Conservation (phyloP, 495 filamentous ascomycete genomes). For the Penicillium pulvis region DNA sequence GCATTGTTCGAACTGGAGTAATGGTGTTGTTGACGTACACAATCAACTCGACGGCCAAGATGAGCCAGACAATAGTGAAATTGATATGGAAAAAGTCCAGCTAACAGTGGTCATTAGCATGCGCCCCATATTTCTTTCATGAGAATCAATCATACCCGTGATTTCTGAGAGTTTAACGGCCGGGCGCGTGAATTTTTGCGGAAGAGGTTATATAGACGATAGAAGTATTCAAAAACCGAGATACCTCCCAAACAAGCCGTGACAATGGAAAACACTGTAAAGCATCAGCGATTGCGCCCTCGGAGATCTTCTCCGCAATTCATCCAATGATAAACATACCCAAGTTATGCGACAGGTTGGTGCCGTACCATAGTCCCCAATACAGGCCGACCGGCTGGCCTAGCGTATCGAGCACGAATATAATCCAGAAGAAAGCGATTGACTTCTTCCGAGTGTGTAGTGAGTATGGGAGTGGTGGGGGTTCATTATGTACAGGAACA, state of each 20-base stretch:
- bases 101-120: constrained; percentile 26
- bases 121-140: not conserved
- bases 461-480: constrained; percentile 59
- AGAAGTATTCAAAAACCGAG: constrained; percentile 62
- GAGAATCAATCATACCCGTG: constrained; percentile 37
- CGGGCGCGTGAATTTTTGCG: constrained; percentile 52
- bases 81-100: constrained; percentile 67
- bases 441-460: constrained; percentile 54
- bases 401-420: constrained; percentile 57
- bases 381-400: constrained; percentile 59
- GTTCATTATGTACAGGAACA: constrained; percentile 26
- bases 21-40: constrained; percentile 36
- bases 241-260: constrained; percentile 58
- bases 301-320: not conserved
- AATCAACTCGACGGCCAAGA: constrained; percentile 55
- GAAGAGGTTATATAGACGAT: constrained; percentile 46
- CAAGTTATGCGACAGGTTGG: constrained; percentile 55
- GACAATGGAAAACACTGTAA: constrained; percentile 58
- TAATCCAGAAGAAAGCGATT: constrained; percentile 60
- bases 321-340: constrained; percentile 35
- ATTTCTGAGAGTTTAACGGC: constrained; percentile 52
- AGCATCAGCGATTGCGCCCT: constrained; percentile 9
- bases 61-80: constrained; percentile 55
- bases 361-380: constrained; percentile 58
- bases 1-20: constrained; percentile 10